These are phyloP conservation scores for Lepraria neglecta DNA, from an alignment of 495 filamentous ascomycete genomes.

Conservation along the genomic window DNA sequence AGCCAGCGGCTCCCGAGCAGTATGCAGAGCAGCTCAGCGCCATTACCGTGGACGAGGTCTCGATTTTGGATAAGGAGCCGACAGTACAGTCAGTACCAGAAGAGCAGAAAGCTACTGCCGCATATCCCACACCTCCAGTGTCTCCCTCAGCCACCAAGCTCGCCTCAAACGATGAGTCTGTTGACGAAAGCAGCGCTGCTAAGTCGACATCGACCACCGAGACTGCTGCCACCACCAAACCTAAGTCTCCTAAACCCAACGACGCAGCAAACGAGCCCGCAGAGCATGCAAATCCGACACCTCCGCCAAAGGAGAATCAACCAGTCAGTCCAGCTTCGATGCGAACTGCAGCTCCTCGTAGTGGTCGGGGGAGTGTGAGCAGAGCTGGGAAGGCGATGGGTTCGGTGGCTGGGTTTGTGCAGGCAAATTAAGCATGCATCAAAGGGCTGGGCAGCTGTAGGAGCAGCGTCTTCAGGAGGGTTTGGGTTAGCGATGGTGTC, in stretches of 20 bases:
- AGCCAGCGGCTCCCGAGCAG: not conserved
- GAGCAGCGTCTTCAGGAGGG: not conserved
- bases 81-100: not conserved
- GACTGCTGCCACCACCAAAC: not conserved
- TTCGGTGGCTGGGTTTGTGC: constrained; percentile 17
- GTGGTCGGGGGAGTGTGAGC: constrained; percentile 19
- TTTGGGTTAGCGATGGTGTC: not conserved
- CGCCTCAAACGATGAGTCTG: not conserved
- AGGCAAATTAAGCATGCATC: constrained; percentile 4
- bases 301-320: constrained; percentile 8
- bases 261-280: not conserved
- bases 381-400: constrained; percentile 22
- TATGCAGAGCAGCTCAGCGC: not conserved
- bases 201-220: not conserved
- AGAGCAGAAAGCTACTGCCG: not conserved
- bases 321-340: constrained; percentile 17
- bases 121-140: constrained; percentile 10
- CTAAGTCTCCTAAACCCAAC: not conserved
- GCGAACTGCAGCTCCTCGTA: constrained; percentile 20
- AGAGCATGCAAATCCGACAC: not conserved
- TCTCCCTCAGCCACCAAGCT: not conserved
- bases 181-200: not conserved
- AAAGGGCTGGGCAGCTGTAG: not conserved
- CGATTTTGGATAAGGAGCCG: not conserved
- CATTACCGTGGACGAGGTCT: not conserved